Conservation (phyloP, 768 basidiomycete genomes). For the Suillus clintonianus region DNA sequence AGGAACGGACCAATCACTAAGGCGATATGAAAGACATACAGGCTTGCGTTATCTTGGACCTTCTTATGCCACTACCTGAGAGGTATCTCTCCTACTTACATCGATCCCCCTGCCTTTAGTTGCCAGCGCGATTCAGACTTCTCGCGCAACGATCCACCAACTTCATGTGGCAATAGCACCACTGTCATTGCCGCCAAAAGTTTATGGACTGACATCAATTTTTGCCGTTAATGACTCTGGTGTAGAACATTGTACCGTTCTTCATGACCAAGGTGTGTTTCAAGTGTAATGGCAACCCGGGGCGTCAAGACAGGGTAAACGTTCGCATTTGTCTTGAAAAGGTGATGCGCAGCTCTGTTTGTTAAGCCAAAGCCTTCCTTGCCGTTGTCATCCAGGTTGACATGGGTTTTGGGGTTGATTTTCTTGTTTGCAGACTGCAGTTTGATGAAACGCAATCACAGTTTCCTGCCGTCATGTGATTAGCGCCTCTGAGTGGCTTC, state of each 20-base stretch:
- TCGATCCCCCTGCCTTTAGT: constrained; percentile 78
- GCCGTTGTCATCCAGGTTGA: constrained; percentile 76
- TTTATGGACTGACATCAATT: constrained; percentile 45
- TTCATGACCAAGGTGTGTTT: constrained; percentile 82
- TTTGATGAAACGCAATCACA: constrained; percentile 75
- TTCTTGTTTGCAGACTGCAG: constrained; percentile 51
- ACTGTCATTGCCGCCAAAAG: constrained; percentile 52
- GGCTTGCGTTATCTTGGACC: constrained; percentile 77
- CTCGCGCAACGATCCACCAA: constrained; percentile 81
- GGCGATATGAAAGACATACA: constrained; percentile 56
- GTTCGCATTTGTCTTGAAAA: constrained; percentile 65
- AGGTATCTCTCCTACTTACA: constrained; percentile 65
- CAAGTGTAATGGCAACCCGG: constrained; percentile 76
- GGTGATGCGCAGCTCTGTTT: neutral
- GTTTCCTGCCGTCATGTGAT: constrained; percentile 71
- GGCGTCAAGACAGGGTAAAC: constrained; percentile 67
- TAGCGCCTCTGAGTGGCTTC: constrained; percentile 13
- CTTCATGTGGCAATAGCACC: constrained; percentile 64
- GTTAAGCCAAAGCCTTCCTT: constrained; percentile 79
- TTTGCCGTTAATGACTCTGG: constrained; percentile 68
- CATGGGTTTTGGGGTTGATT: constrained; percentile 68
- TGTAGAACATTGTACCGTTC: constrained; percentile 82
- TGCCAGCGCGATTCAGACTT: constrained; percentile 72
- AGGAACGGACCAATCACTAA: neutral
- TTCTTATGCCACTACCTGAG: constrained; percentile 65